phyloP scores from a whole-genome alignment of 2,329 filamentous ascomycete species.

The Chaetomium olivaceum region DNA sequence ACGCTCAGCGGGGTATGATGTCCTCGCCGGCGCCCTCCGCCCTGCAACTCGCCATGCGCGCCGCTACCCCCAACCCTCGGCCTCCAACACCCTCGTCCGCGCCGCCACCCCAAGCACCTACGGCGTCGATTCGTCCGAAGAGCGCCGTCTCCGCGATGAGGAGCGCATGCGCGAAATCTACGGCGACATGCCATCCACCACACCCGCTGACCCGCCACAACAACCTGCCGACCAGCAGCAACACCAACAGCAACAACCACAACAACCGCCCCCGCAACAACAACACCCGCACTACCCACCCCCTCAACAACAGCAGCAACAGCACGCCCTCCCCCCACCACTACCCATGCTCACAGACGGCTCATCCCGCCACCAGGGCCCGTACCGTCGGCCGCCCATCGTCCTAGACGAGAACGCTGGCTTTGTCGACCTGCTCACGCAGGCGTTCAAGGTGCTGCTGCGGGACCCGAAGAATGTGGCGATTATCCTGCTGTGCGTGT shows the following conservation, averaged over 20 bases:
- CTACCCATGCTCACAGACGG: constrained; percentile 3
- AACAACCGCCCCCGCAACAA: background rate
- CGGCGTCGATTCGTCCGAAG: constrained; percentile 34
- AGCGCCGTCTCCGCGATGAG: constrained; percentile 48
- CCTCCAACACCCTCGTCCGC: constrained; percentile 23
- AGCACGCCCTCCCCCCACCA: background rate
- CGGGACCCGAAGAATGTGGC: constrained; percentile 60
- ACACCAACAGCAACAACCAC: background rate
- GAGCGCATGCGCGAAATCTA: constrained; percentile 58
- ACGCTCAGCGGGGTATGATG: constrained; percentile 2
- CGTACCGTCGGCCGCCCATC: constrained; percentile 11
- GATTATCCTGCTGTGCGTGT: constrained; percentile 55
- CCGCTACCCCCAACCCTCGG: constrained; percentile 29
- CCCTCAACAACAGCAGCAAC: constrained; percentile 4
- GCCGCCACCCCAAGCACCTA: constrained; percentile 15
- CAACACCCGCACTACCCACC: background rate
- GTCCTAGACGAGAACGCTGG: constrained; percentile 45
- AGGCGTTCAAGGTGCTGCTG: constrained; percentile 55
- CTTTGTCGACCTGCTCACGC: constrained; percentile 55
- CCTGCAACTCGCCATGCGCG: constrained; percentile 22
- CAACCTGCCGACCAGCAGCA: background rate
- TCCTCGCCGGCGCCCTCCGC: constrained; percentile 22
- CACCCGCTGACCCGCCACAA: constrained; percentile 12
- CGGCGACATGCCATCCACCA: constrained; percentile 35
- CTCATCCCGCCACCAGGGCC: background rate